These are phyloP conservation scores for Ettlia oleoabundans DNA, from an alignment of 139 green algal species.

Conservation along the genomic window DNA sequence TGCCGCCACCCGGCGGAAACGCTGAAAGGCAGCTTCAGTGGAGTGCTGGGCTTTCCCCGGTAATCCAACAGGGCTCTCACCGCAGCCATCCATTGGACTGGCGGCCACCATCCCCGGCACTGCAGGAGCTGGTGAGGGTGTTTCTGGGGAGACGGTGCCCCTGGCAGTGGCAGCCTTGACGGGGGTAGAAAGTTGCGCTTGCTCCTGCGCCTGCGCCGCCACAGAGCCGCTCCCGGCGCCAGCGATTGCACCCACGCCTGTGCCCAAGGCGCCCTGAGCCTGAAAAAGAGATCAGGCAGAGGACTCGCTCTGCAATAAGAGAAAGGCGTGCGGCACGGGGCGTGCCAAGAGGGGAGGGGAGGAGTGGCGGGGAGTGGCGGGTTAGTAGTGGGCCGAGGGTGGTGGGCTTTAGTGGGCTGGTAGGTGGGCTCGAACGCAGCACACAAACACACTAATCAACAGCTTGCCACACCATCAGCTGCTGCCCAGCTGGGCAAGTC, in stretches of 20 bases:
- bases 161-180: too few species aligned
- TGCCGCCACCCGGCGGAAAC: background rate
- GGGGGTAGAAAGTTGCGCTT: too few species aligned
- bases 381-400: slow-evolving; percentile 10
- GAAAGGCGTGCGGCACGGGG: background rate
- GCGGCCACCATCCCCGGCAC: background rate
- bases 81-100: background rate
- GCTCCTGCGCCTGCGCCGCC: too few species aligned
- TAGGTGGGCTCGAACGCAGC: background rate
- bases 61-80: background rate
- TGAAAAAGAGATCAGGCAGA: slow-evolving; percentile 13
- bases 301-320: slow-evolving; percentile 19
- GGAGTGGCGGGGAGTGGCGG: background rate
- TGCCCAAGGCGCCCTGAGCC: background rate
- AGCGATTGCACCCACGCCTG: too few species aligned
- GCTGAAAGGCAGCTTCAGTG: background rate
- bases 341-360: background rate
- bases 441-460: background rate
- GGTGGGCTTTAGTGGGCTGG: background rate
- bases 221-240: too few species aligned
- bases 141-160: background rate
- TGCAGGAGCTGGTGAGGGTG: background rate
- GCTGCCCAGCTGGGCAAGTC: too few species aligned
- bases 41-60: background rate
- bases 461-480: too few species aligned